Percentiles rank a stretch among this genome's conserved stretches.
Evolutionary conservation across 805 yeast species (phyloP).

Genomic region (Candida multigemmis): DNA sequence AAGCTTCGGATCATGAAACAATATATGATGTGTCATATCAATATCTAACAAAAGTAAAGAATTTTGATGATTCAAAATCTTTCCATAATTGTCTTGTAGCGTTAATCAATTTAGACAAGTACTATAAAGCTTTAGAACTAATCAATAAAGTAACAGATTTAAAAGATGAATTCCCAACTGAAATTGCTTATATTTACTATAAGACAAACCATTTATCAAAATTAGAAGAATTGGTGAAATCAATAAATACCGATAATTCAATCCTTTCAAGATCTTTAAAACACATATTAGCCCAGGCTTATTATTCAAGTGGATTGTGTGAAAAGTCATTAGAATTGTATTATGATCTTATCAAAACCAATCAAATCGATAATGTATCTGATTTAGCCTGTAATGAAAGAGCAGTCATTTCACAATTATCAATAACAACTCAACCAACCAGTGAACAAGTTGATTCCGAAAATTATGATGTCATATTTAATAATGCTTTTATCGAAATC

Average conservation of each 20-base stretch:
- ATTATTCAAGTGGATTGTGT: conserved; percentile 38
- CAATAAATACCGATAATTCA: conserved; percentile 6
- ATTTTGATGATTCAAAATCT: conserved; percentile 24
- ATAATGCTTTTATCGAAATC: conserved; percentile 44
- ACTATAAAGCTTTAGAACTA: conserved; percentile 36
- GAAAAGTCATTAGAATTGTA: conserved; percentile 39
- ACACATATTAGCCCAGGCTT: conserved; percentile 47
- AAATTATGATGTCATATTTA: conserved; percentile 52
- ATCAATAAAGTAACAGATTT: conserved; percentile 30
- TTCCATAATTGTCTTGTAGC: conserved; percentile 44
- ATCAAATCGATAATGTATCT: conserved; percentile 31
- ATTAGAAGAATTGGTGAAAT: conserved; percentile 11
- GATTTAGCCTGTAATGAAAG: conserved; percentile 60
- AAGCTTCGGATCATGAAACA: conserved; percentile 21
- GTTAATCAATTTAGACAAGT: conserved; percentile 51
- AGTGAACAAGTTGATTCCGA: conserved; percentile 2
- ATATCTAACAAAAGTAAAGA: conserved; percentile 27
- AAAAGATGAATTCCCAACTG: conserved; percentile 31
- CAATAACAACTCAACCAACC: conserved; percentile 1
- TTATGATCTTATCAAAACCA: conserved; percentile 21
- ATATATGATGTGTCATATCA: conserved; percentile 31
- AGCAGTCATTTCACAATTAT: conserved; percentile 51
- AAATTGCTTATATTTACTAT: conserved; percentile 52
- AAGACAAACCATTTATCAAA: conserved; percentile 37
- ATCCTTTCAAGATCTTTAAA: conserved; percentile 24